Percentiles rank a stretch among this genome's conserved stretches.
phyloP scores from a whole-genome alignment of 495 filamentous ascomycete species.

The Penicilliopsis zonata region DNA sequence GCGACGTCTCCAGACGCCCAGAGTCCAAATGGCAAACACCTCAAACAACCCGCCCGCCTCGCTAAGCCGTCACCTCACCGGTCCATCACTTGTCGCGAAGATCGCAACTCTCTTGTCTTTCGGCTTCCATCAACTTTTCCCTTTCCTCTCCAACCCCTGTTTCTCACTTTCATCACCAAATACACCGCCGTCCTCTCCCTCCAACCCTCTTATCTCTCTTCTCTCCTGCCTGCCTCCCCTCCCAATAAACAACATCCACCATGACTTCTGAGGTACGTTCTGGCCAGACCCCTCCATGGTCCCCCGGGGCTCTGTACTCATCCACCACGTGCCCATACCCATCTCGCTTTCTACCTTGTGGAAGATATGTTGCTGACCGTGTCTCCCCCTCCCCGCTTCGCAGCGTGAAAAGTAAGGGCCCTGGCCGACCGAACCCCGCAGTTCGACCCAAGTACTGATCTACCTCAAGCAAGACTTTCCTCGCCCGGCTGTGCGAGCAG shows the following conservation, averaged over 20 bases:
- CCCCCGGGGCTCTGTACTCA: constrained; percentile 2
- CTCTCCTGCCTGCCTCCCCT: not conserved
- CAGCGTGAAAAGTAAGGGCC: constrained; percentile 75
- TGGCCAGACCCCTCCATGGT: constrained; percentile 21
- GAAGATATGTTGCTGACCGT: constrained; percentile 6
- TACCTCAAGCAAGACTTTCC: constrained; percentile 92
- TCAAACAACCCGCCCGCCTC: constrained; percentile 4
- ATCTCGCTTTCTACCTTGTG: constrained; percentile 7
- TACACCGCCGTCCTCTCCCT: not conserved
- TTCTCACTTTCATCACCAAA: constrained; percentile 1
- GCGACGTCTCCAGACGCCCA: too few relatives aligned
- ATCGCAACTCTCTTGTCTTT: constrained; percentile 9
- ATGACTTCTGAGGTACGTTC: constrained; percentile 40
- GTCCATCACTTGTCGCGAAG: constrained; percentile 16
- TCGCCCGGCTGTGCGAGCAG: constrained; percentile 99
- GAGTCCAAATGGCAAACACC: constrained; percentile 13
- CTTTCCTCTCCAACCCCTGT: constrained; percentile 12
- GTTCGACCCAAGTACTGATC: constrained; percentile 16
- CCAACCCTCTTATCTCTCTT: not conserved
- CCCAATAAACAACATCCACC: constrained; percentile 7
- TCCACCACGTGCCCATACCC: constrained; percentile 6
- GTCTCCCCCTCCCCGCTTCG: constrained; percentile 15
- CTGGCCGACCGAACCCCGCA: constrained; percentile 7
- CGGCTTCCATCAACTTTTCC: constrained; percentile 4
- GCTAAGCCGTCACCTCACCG: constrained; percentile 20